Evolutionary conservation across 2,329 filamentous ascomycete genomes (phyloP), one percentile per base, ranked within the genome.

Genomic region (Talaromyces sp.): DNA sequence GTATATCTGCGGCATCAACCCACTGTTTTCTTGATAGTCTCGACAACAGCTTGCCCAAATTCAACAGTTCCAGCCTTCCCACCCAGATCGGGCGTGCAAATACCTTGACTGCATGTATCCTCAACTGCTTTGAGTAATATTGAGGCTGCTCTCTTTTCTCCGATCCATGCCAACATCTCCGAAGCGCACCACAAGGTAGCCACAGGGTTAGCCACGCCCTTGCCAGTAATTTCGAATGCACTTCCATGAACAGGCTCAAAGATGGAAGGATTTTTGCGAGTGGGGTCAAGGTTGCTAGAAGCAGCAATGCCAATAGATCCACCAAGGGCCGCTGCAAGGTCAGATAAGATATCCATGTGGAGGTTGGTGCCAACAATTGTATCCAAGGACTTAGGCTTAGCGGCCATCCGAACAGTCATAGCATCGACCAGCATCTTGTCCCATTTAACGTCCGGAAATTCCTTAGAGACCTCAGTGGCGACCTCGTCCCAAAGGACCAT

Each of bases 401-500:
- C 73, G 1, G 87, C 85, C 85, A 89, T 89, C 15, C 86, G 79
- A 13, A 85, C 84, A 1, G 87, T 89, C 86, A 89, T 88, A 7
- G 87, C 86, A 73, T 89, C 87, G 6, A 89, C 87, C 22, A 89
- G 78, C 85, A 89, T 88, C 80, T 89, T 89, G 66, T 89, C 87
- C 52, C 83, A 79, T 33, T 80, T 82, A 2, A 89, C 86, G 69
- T 88, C 85, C 0, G 84, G 84, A 69, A 86, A 89, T 5, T 88
- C 85, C 65, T 77, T 80, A 0, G 82, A 81, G 2, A 89, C 82
- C 31, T 82, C 79, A 0, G 75, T 76, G 0, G 86, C 86, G 11
- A 89, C 81, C 69, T 89, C 86, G 70, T 89, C 87, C 87, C 87
- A 89, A 65, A 89, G 81, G 0, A 89, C 87, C 86, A 89, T 88